Base-by-base conservation (phyloP, 1,284 basidiomycete genomes). In the Xerocomus minutiporus region DNA sequence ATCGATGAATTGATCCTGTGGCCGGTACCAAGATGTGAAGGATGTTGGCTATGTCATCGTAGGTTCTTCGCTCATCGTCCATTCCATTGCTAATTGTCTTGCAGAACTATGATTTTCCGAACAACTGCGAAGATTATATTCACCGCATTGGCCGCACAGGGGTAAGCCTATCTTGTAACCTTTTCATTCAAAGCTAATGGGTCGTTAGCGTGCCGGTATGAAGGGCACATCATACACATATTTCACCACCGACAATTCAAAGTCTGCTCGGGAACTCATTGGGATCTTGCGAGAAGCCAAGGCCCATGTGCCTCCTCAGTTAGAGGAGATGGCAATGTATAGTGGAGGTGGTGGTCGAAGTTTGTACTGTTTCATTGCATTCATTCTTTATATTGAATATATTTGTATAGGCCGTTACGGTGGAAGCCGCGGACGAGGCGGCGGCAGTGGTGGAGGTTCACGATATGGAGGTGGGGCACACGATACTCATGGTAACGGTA, bases 61-160 rank as follows among this genome's bases (percentile, higher is more conserved):
- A 65, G 73, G 91, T 82, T 51, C 42, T 52, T 39, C 44, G 42
- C 35, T 29, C 31, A 43, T 44, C 36, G 38, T 54, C 48, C 48
- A 53, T 60, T 35, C 34, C 13, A 39, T 58, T 31, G 48, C 63
- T 74, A 46, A 71, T 50, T 48, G 13, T 20, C 48, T 55, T 63
- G 62, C 59, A 91, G 88, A 94, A 94, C 77, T 96, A 93, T 72
- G 94, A 97, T 71, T 97, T 97, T 80, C 93, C 95, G 4, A 97
- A 95, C 75, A 94, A 94, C 68, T 93, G 91, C 62, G 93, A 95
- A 75, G 91, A 95, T 72, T 93, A 93, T 70, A 91, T 94, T 52
- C 91, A 95, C 71, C 91, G 93, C 59, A 95, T 95, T 62, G 93
- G 92, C 55, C 90, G 93, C 70, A 91, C 88, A 62, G 88, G 88